phyloP scores from a whole-genome alignment of 1,139 yeast species.

The Taphrina confusa region DNA sequence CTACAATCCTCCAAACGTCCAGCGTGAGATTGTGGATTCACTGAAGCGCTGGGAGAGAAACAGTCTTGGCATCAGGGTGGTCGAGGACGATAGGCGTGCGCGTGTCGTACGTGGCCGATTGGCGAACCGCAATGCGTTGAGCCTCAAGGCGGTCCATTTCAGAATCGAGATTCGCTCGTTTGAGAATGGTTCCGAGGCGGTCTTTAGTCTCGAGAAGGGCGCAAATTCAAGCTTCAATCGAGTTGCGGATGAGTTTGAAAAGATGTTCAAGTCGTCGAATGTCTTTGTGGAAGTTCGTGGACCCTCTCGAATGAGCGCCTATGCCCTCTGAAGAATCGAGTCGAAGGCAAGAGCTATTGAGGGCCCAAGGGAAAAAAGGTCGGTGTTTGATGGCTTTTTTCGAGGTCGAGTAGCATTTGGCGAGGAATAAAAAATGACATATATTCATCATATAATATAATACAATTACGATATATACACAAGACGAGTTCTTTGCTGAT shows the following conservation, averaged over 20 bases:
- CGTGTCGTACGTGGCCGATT: constrained; percentile 35
- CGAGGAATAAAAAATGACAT: too few relatives aligned
- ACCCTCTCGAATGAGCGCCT: constrained; percentile 11
- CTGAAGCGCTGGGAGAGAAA: constrained; percentile 34
- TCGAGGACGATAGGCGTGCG: constrained; percentile 22
- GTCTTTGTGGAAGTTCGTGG: constrained; percentile 13
- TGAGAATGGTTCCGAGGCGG: constrained; percentile 29
- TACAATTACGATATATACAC: too few relatives aligned
- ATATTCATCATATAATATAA: too few relatives aligned
- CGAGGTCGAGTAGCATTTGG: too few relatives aligned
- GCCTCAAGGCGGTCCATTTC: constrained; percentile 37
- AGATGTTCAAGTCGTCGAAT: background rate
- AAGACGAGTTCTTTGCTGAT: too few relatives aligned
- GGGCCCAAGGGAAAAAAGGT: too few relatives aligned
- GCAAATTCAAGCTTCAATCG: constrained; percentile 29
- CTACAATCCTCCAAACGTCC: constrained; percentile 24
- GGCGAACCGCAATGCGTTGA: constrained; percentile 34
- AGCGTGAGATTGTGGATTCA: constrained; percentile 32
- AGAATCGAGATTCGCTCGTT: constrained; percentile 21
- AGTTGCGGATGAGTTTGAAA: constrained; percentile 30
- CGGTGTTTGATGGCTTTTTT: too few relatives aligned
- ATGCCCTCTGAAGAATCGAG: background rate
- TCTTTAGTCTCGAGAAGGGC: constrained; percentile 37
- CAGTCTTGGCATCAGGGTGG: constrained; percentile 35
- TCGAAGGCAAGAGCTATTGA: too few relatives aligned